These are phyloP conservation scores for Naumovozyma baii DNA, from an alignment of 805 yeast species.

Conservation along the genomic window DNA sequence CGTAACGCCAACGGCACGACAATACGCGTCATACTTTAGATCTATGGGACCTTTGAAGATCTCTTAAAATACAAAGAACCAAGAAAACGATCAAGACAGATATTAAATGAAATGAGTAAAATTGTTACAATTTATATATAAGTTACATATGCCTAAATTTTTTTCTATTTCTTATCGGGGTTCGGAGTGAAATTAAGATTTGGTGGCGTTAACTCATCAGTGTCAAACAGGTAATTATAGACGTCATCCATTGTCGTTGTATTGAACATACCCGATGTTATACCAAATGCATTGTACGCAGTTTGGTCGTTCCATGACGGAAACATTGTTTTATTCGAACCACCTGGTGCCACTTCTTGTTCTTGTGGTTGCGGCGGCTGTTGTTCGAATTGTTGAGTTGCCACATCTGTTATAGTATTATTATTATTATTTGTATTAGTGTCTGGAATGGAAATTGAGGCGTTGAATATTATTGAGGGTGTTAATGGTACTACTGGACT, in stretches of 20 bases:
- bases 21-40: too few relatives aligned
- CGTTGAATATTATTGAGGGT: slow-evolving; percentile 1
- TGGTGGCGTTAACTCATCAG: slow-evolving; percentile 10
- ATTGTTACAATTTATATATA: too few relatives aligned
- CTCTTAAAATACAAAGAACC: too few relatives aligned
- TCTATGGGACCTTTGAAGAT: too few relatives aligned
- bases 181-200: background rate
- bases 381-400: background rate
- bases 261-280: slow-evolving; percentile 17
- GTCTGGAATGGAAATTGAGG: background rate
- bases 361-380: background rate
- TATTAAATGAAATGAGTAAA: too few relatives aligned
- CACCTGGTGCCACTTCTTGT: background rate
- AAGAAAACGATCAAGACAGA: too few relatives aligned
- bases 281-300: slow-evolving; percentile 12
- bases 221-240: slow-evolving; percentile 18
- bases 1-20: too few relatives aligned
- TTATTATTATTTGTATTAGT: background rate
- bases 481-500: background rate
- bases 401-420: background rate
- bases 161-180: too few relatives aligned
- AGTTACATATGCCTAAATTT: too few relatives aligned
- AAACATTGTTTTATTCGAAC: background rate
- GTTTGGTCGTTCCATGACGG: slow-evolving; percentile 12
- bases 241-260: slow-evolving; percentile 29